Percentiles rank a stretch among this genome's conserved stretches.
Conservation (phyloP, 140 eudicot genomes). For the Stevia rebaudiana region DNA sequence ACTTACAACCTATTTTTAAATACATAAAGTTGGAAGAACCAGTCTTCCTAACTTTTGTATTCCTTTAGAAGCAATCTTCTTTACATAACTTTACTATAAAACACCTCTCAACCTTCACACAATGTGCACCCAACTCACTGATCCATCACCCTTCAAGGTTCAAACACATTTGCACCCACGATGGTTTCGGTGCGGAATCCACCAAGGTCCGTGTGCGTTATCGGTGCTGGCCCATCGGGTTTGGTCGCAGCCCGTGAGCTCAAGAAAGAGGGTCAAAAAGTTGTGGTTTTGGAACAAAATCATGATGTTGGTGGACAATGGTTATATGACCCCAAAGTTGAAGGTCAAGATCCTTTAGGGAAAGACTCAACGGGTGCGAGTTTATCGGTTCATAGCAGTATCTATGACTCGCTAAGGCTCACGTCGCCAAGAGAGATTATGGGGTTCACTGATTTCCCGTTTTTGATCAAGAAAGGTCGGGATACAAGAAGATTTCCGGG, state of each 20-base stretch:
- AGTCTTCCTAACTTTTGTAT: constrained; percentile 21
- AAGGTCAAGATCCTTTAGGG: constrained; percentile 59
- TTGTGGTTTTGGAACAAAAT: constrained; percentile 75
- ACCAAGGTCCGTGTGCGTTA: constrained; percentile 57
- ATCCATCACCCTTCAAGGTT: neutral
- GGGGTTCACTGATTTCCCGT: constrained; percentile 85
- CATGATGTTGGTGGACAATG: constrained; percentile 93
- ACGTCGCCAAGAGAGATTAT: constrained; percentile 76
- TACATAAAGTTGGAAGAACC: constrained; percentile 1
- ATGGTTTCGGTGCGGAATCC: constrained; percentile 39
- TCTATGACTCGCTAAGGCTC: constrained; percentile 65
- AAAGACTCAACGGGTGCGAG: constrained; percentile 18
- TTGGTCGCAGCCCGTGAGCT: constrained; percentile 88
- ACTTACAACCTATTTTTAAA: constrained; percentile 24
- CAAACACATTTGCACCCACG: constrained; percentile 9
- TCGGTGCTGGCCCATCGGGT: constrained; percentile 92
- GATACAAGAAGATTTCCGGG: constrained; percentile 84
- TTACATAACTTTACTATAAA: constrained; percentile 28
- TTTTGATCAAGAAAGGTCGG: constrained; percentile 64
- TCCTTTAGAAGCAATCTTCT: constrained; percentile 32
- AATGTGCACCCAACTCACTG: constrained; percentile 25
- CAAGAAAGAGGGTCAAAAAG: constrained; percentile 69
- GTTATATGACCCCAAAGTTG: constrained; percentile 72
- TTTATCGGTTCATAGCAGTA: constrained; percentile 59
- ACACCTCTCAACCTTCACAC: constrained; percentile 28